These are phyloP conservation scores for Ganoderma leucocontextum DNA, from an alignment of 1,284 basidiomycete species.

Conservation along the genomic window DNA sequence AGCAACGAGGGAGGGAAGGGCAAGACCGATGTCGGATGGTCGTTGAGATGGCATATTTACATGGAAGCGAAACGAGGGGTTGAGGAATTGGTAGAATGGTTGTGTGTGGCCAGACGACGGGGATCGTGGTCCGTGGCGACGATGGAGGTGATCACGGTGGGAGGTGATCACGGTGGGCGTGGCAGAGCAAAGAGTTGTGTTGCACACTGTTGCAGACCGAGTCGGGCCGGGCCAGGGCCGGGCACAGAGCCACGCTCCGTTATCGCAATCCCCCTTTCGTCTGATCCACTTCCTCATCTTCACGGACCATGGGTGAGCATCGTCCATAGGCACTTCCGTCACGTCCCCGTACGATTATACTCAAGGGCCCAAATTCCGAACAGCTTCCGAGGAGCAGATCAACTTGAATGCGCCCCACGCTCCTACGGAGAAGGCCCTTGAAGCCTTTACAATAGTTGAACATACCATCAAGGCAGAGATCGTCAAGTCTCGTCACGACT, in stretches of 20 bases:
- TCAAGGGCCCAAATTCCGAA: not conserved
- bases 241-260: too few species aligned
- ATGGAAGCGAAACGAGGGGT: not conserved
- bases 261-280: not conserved
- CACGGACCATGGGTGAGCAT: conserved; percentile 8
- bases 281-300: not conserved
- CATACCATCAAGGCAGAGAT: conserved; percentile 68
- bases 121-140: not conserved
- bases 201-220: too few species aligned
- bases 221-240: too few species aligned
- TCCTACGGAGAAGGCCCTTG: conserved; percentile 64
- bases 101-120: not conserved
- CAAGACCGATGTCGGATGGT: not conserved
- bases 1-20: not conserved
- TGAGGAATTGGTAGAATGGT: not conserved
- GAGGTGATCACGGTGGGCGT: too few species aligned
- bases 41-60: not conserved
- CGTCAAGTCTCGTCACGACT: conserved; percentile 67
- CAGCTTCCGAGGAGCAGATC: conserved; percentile 67
- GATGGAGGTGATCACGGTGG: conserved; percentile 1
- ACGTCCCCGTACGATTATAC: not conserved
- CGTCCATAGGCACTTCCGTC: not conserved
- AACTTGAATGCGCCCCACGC: conserved; percentile 63
- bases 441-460: conserved; percentile 66
- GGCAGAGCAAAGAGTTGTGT: too few species aligned